These are phyloP conservation scores for Arabis alpina DNA, from an alignment of 345 rosid species.

Conservation along the genomic window DNA sequence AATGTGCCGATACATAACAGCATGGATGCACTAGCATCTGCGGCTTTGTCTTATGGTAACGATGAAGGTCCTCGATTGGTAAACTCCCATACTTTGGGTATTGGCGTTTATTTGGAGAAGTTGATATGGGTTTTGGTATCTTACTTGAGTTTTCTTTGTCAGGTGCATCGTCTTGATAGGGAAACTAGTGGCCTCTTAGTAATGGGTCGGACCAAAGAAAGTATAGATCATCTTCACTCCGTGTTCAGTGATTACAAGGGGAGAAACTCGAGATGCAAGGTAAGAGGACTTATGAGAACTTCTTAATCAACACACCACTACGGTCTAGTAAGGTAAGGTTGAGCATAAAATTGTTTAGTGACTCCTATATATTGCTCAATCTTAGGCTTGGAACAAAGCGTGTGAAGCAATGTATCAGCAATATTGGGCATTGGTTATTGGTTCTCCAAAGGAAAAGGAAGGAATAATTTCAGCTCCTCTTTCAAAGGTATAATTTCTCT, in stretches of 20 bases:
- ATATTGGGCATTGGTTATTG: conserved; percentile 92
- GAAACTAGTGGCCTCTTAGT: conserved; percentile 89
- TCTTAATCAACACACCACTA: conserved; percentile 1
- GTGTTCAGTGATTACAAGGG: conserved; percentile 64
- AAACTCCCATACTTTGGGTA: conserved; percentile 18
- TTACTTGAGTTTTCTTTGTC: conserved; percentile 26
- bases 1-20: conserved; percentile 86
- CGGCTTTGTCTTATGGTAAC: conserved; percentile 79
- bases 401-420: conserved; percentile 72
- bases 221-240: conserved; percentile 64
- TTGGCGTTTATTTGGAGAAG: not conserved
- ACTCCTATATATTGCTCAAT: conserved; percentile 13
- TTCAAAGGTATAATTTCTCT: conserved; percentile 62
- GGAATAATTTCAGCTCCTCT: conserved; percentile 80
- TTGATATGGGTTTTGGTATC: conserved; percentile 7
- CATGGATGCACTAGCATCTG: conserved; percentile 97
- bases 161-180: conserved; percentile 95
- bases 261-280: conserved; percentile 63
- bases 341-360: conserved; percentile 7
- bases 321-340: not conserved
- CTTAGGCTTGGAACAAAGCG: conserved; percentile 82
- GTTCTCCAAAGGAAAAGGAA: conserved; percentile 79
- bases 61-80: conserved; percentile 93
- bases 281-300: conserved; percentile 31
- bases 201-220: conserved; percentile 84